Conservation (phyloP, 192 early-diverging fungal genomes). For the Gonapodya sp. region DNA sequence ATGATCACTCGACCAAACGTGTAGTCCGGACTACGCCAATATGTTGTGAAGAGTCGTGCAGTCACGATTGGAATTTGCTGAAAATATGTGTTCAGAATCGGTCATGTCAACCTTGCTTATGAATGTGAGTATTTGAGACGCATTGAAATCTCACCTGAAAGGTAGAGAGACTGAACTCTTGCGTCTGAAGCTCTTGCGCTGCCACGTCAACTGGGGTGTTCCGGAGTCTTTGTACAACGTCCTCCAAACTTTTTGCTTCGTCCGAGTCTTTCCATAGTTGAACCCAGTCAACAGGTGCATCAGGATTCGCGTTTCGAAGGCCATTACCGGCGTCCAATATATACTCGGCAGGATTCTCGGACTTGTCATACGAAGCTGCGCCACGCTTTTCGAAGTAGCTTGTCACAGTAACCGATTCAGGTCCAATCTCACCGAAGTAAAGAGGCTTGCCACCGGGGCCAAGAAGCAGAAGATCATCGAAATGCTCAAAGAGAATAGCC, state of each 20-base stretch:
- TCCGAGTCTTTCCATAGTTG: conserved; percentile 56
- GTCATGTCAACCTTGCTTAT: too few relatives aligned
- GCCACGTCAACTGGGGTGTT: conserved; percentile 19
- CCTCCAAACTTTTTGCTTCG: conserved; percentile 19
- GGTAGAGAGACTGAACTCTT: background rate
- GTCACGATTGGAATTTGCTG: conserved; percentile 52
- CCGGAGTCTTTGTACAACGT: conserved; percentile 15
- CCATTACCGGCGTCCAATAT: conserved; percentile 46
- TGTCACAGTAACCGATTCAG: conserved; percentile 51
- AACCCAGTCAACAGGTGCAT: conserved; percentile 52
- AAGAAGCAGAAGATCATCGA: conserved; percentile 72
- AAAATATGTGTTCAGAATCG: too few relatives aligned
- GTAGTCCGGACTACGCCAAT: conserved; percentile 65
- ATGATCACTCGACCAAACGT: conserved; percentile 62
- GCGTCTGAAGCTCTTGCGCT: background rate
- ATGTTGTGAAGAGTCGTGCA: conserved; percentile 49
- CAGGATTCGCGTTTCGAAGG: conserved; percentile 14
- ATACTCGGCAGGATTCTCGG: conserved; percentile 78
- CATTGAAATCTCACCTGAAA: conserved; percentile 32
- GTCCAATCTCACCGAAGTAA: conserved; percentile 73
- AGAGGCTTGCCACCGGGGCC: conserved; percentile 70
- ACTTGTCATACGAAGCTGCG: conserved; percentile 46
- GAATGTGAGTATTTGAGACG: too few relatives aligned
- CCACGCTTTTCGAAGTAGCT: conserved; percentile 68
- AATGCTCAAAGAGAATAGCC: conserved; percentile 70